phyloP scores from a whole-genome alignment of 2,329 filamentous ascomycete genomes.

The Fusarium sterilihyphosum region DNA sequence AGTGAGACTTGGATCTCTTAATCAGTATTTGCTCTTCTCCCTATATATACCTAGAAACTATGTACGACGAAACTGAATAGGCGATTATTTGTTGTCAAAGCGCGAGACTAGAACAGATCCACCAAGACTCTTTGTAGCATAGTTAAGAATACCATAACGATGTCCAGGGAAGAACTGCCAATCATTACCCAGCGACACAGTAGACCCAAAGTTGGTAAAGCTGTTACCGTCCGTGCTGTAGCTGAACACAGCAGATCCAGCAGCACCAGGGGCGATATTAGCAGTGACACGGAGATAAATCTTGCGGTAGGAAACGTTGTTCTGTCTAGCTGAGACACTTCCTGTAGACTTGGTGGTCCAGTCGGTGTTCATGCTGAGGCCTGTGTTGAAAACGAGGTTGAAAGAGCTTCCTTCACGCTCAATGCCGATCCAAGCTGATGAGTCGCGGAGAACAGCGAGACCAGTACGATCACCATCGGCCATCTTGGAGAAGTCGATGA shows the following conservation, averaged over 20 bases:
- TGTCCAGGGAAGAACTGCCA: constrained; percentile 13
- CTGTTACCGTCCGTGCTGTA: not conserved
- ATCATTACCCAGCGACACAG: not conserved
- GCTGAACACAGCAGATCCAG: constrained; percentile 9
- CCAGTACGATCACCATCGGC: constrained; percentile 3
- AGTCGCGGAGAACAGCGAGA: not conserved
- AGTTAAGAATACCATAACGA: constrained; percentile 10
- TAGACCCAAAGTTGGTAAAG: not conserved
- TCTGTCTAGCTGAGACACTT: not conserved
- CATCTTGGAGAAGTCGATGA: constrained; percentile 8
- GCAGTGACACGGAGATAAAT: constrained; percentile 2
- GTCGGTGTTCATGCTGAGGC: not conserved
- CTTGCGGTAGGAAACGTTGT: constrained; percentile 5
- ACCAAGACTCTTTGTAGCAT: not conserved
- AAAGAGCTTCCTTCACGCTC: constrained; percentile 8
- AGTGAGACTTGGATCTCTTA: rapidly evolving
- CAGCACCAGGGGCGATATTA: not conserved
- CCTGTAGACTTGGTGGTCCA: constrained; percentile 12
- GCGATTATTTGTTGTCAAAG: not conserved
- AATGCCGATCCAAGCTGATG: constrained; percentile 6
- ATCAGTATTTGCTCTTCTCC: too few relatives aligned
- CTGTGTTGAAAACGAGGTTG: constrained; percentile 1
- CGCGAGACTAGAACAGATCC: constrained; percentile 1
- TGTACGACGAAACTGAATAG: not conserved
- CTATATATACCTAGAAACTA: not conserved